phyloP scores from a whole-genome alignment of 2,329 filamentous ascomycete species.

The Ophiosphaerella narmari region DNA sequence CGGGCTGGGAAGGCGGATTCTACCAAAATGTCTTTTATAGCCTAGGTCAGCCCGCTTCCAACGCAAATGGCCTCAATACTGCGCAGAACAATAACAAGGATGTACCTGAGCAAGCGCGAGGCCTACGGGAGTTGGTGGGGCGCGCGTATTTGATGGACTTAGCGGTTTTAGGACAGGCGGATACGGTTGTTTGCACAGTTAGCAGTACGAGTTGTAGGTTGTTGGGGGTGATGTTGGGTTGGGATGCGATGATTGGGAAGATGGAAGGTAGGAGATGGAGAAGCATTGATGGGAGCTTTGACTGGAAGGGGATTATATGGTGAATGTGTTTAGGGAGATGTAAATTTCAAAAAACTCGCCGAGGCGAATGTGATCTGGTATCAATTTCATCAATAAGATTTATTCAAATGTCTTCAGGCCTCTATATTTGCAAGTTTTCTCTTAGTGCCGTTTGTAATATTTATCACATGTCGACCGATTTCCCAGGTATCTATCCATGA shows the following conservation, averaged over 20 bases:
- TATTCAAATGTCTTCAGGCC: too few relatives aligned
- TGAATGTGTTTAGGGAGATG: slow-evolving; percentile 8
- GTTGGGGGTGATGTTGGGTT: slow-evolving; percentile 84
- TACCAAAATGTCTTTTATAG: slow-evolving; percentile 82
- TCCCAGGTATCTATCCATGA: too few relatives aligned
- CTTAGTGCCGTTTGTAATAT: too few relatives aligned
- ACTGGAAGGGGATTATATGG: slow-evolving; percentile 46
- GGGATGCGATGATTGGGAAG: slow-evolving; percentile 57
- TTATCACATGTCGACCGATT: too few relatives aligned
- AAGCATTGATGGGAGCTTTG: slow-evolving; percentile 62
- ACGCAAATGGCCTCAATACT: slow-evolving; percentile 27
- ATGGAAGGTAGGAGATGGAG: slow-evolving; percentile 64
- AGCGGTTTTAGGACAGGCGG: slow-evolving; percentile 70
- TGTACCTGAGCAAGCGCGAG: slow-evolving; percentile 57
- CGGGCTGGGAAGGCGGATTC: slow-evolving; percentile 89
- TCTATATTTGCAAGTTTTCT: too few relatives aligned
- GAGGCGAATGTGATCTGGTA: too few relatives aligned
- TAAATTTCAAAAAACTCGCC: too few relatives aligned
- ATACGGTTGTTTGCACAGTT: slow-evolving; percentile 76
- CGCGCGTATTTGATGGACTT: slow-evolving; percentile 84
- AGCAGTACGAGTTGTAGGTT: slow-evolving; percentile 70
- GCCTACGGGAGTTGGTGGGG: slow-evolving; percentile 73
- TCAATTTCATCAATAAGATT: too few relatives aligned
- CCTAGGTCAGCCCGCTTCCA: slow-evolving; percentile 57
- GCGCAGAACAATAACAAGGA: slow-evolving; percentile 17